phyloP scores from a whole-genome alignment of 1,284 basidiomycete species.

The Boletus subluridellus region DNA sequence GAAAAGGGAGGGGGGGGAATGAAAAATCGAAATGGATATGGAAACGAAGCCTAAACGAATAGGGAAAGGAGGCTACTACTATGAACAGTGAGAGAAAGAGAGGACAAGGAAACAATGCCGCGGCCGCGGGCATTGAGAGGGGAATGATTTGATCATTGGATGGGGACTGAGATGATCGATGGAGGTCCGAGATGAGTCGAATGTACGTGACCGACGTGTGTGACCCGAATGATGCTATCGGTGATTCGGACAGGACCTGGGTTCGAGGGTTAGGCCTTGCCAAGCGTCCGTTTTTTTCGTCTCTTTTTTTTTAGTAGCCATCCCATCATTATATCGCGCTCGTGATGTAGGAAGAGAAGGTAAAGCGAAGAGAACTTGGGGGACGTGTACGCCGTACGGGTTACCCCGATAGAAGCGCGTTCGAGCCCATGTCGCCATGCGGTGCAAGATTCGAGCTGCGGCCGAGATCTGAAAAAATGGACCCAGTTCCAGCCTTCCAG shows the following conservation, averaged over 20 bases:
- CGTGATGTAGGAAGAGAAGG: background rate
- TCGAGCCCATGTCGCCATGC: background rate
- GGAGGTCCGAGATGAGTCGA: background rate
- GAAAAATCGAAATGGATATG: background rate
- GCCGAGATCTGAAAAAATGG: background rate
- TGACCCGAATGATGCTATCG: background rate
- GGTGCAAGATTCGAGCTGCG: background rate
- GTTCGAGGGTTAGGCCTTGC: background rate
- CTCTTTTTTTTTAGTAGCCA: background rate
- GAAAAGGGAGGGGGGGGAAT: background rate
- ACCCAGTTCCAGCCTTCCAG: background rate
- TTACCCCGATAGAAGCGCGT: background rate
- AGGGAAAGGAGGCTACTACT: background rate
- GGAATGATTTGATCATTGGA: background rate
- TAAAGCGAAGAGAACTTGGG: background rate
- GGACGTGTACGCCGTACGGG: background rate
- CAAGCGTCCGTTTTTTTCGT: background rate
- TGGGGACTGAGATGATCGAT: background rate
- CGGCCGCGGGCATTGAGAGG: conserved; percentile 1
- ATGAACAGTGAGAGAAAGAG: background rate
- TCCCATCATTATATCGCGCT: background rate
- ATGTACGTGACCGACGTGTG: background rate
- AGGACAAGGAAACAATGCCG: background rate
- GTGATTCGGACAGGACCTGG: background rate
- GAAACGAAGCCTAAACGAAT: background rate